Evolutionary conservation across 768 basidiomycete genomes (phyloP), one percentile per base, ranked within the genome.

Genomic region (Phallus indusiatus): DNA sequence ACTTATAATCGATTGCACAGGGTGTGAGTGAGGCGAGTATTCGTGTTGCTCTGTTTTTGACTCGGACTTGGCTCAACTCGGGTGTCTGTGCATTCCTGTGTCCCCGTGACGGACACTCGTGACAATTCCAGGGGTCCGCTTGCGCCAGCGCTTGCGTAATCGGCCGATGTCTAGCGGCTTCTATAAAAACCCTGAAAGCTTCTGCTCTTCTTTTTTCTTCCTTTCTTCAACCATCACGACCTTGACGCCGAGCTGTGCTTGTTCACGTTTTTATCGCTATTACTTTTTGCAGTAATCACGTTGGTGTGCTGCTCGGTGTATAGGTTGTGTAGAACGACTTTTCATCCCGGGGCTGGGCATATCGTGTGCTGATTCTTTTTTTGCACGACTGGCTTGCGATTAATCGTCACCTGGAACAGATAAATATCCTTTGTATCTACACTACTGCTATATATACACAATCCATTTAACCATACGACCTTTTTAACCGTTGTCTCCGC

Each of bases 321-420:
- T 22, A 48, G 55, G 47, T 28, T 21, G 37, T 46, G 55, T 56
- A 47, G 55, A 56, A 33, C 18, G 17, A 56, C 11, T 22, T 34
- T 47, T 55, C 22, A 21, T 10, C 20, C 55, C 17, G 28, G 55
- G 49, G 18, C 55, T 56, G 55, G 55, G 55, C 55, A 56, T 56
- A 46, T 42, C 55, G 55, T 56, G 33, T 48, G 47, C 55, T 56
- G 42, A 42, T 42, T 42, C n/a, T 42, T n/a, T 56, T 47, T 56
- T 56, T 37, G 7, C 49, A 20, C 22, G 14, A 56, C 55, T 56
- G 55, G 55, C 24, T 20, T 22, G 55, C 55, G 55, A 42, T 33
- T 33, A 56, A 56, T 56, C 55, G 47, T 36, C 47, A 49, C 28
- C 46, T 56, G 55, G 37, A 42, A 56, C 55, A 56, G 33, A 16